Evolutionary conservation across 805 yeast species (phyloP).

Genomic region (Monosporozyma siamensis): DNA sequence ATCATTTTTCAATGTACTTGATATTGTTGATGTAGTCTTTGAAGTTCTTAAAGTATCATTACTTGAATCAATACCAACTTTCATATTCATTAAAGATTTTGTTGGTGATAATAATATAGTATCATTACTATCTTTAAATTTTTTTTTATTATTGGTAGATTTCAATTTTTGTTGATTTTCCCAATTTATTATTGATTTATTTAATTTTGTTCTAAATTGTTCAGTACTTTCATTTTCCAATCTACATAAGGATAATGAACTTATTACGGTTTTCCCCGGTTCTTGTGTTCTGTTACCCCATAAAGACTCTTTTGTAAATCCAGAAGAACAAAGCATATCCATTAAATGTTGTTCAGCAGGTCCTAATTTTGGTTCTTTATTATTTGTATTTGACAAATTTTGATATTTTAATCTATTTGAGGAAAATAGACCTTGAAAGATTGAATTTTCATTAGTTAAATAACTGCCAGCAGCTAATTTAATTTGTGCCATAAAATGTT

Average conservation of each 20-base stretch:
- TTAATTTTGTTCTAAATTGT: slow-evolving; percentile 21
- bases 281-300: slow-evolving; percentile 93
- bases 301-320: slow-evolving; percentile 51
- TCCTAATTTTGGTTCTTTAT: slow-evolving; percentile 45
- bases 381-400: slow-evolving; percentile 36
- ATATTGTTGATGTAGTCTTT: slow-evolving; percentile 1
- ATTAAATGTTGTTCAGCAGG: slow-evolving; percentile 91
- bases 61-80: slow-evolving; percentile 14
- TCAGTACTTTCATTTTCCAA: slow-evolving; percentile 35
- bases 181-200: slow-evolving; percentile 17
- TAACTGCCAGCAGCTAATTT: slow-evolving; percentile 67
- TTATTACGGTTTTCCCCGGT: slow-evolving; percentile 77
- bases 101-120: slow-evolving; percentile 10
- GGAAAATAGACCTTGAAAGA: slow-evolving; percentile 64
- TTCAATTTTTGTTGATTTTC: slow-evolving; percentile 7
- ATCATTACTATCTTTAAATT: too few relatives aligned
- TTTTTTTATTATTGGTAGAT: background rate
- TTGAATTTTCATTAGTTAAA: slow-evolving; percentile 45
- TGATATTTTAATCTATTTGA: slow-evolving; percentile 26
- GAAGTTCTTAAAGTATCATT: slow-evolving; percentile 2
- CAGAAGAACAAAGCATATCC: slow-evolving; percentile 91
- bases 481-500: slow-evolving; percentile 49
- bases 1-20: background rate
- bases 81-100: slow-evolving; percentile 1
- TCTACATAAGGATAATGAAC: slow-evolving; percentile 45